Evolutionary conservation across 495 filamentous ascomycete genomes (phyloP).

Genomic region (Aspergillus diversus): DNA sequence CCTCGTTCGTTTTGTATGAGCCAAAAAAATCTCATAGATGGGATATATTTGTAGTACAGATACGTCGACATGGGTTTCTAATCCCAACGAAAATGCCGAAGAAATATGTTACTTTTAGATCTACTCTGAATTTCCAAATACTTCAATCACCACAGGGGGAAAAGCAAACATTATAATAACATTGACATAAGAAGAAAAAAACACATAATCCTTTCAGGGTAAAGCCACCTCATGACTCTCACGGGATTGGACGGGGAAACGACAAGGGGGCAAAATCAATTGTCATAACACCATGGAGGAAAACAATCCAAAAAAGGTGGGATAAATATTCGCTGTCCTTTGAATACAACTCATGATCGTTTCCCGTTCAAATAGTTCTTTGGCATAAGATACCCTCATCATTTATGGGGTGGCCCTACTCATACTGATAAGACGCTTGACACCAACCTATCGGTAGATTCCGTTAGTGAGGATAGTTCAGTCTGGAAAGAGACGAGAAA

Average conservation of each 20-base stretch:
- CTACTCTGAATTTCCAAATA: constrained; percentile 4
- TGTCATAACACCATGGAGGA: no score
- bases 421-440: constrained; percentile 92
- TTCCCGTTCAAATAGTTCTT: not conserved
- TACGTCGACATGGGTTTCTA: no score
- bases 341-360: constrained; percentile 19
- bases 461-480: constrained; percentile 7
- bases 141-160: not conserved
- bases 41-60: no score
- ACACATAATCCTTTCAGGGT: constrained; percentile 9
- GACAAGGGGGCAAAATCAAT: not conserved
- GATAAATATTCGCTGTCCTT: constrained; percentile 10
- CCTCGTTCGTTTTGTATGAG: no score
- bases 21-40: no score
- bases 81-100: not conserved
- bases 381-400: not conserved
- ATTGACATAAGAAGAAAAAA: constrained; percentile 26
- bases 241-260: not conserved
- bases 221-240: not conserved
- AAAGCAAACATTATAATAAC: constrained; percentile 24
- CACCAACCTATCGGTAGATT: constrained; percentile 66
- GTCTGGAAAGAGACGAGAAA: not conserved
- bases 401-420: constrained; percentile 71
- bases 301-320: not conserved
- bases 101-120: constrained; percentile 3